Evolutionary conservation across 2,329 filamentous ascomycete species (phyloP).

Genomic region (Hypoxylon sp.): DNA sequence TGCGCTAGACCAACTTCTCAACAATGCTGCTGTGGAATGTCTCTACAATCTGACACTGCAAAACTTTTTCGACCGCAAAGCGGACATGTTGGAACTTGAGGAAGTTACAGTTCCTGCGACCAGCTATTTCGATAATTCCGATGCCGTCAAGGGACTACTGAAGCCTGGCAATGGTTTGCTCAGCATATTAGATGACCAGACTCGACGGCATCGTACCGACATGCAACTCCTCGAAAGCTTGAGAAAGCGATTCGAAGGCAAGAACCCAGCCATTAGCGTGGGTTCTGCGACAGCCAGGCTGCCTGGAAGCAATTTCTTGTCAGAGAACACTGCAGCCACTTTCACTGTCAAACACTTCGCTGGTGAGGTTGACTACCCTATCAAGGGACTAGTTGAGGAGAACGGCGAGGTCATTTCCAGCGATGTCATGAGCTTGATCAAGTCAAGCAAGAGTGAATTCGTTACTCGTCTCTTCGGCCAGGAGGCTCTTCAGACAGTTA

Average conservation of each 20-base stretch:
- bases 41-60: slow-evolving; percentile 95
- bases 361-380: slow-evolving; percentile 94
- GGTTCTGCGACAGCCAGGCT: slow-evolving; percentile 81
- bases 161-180: slow-evolving; percentile 94
- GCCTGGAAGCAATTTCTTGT: slow-evolving; percentile 90
- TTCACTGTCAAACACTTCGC: slow-evolving; percentile 97
- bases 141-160: slow-evolving; percentile 90
- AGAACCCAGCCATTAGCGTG: slow-evolving; percentile 90
- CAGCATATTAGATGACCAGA: slow-evolving; percentile 96
- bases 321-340: slow-evolving; percentile 81
- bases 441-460: slow-evolving; percentile 88
- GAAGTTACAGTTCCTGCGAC: slow-evolving; percentile 92
- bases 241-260: slow-evolving; percentile 92
- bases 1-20: slow-evolving; percentile 90
- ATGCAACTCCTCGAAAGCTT: slow-evolving; percentile 91
- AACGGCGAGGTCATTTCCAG: slow-evolving; percentile 97
- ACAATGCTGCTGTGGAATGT: slow-evolving; percentile 92
- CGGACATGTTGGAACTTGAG: slow-evolving; percentile 93
- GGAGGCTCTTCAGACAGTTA: slow-evolving; percentile 90
- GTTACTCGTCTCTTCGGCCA: slow-evolving; percentile 94
- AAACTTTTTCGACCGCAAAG: slow-evolving; percentile 95
- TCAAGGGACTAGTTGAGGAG: slow-evolving; percentile 90
- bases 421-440: slow-evolving; percentile 94
- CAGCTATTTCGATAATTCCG: slow-evolving; percentile 98
- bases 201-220: slow-evolving; percentile 88